Base-by-base conservation (phyloP, 192 early-diverging fungal genomes). In the Powellomyces hirtus region DNA sequence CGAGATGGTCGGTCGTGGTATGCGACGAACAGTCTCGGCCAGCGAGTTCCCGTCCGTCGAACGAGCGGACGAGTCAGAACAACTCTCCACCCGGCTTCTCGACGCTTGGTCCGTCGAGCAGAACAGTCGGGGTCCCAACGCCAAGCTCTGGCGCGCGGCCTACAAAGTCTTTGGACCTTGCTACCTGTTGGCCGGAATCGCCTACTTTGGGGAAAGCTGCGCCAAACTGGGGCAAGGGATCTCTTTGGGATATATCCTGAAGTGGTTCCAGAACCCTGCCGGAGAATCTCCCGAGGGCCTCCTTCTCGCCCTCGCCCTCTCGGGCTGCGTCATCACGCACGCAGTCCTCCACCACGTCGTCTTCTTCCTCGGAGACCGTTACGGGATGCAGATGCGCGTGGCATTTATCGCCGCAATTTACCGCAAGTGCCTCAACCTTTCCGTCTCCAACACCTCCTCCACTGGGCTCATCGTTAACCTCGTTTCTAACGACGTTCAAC, bases 401-500 rank as follows among this genome's bases (percentile, higher is more conserved):
- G 69, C 73, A 1, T 77, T 82, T 64, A 79, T 79, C 40, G 51
- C 78, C 0, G 72, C 77, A 31, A 74, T 84, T 5, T 84, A 79
- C 50, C 49, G 59, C 30, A 80, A 84, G 59, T 72, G 74, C 36
- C 56, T 84, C 30, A 13, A 42, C 5, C 74, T 84, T 16, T 42
- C 53, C 13, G 61, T 79, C 16, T 64, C 77, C 24, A 63, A 75
- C 56, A 72, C 75, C 2, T 66, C 51, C 1, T 79, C 77, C 1
- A 73, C 77, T 4, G 82, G 77, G 0, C 46, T 68, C 18, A 84
- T 84, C 46, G 68, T 79, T 30, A 81, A 77, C 59, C 36, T 84
- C 33, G 73, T 82, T 1, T 75, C 77, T 13, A 80, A 75, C 52
- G 82, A 84, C 55, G 82, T 84, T 0, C 79, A 84, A 50, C 65